Evolutionary conservation across 2,329 filamentous ascomycete genomes (phyloP), one percentile per base, ranked within the genome.

Genomic region (Penicillium crustosum): DNA sequence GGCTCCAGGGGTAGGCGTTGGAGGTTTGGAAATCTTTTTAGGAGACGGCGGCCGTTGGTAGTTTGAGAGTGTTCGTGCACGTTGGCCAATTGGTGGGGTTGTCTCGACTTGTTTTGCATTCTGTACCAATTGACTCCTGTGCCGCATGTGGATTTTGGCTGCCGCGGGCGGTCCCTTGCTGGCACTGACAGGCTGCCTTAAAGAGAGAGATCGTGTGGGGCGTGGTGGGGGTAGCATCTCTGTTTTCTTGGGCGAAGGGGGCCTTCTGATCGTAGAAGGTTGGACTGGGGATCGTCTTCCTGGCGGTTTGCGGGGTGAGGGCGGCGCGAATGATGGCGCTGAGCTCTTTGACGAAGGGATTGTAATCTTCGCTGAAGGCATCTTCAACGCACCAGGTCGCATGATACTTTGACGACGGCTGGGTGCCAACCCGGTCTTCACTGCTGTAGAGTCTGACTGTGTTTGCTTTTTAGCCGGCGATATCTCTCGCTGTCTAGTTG

Each of bases 41-140:
- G 74, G 74, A 9, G 71, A 75, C 50, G 68, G 73, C 10, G 71
- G 69, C 59, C 77, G 76, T 59, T 77, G 75, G 45, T 70, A 72
- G 1, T 69, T 75, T 19, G 71, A 68, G 50, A 76, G 74, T 21
- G 71, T 61, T 44, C 72, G 72, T 17, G 63, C 29, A 38, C 65
- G 68, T 29, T 64, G 67, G 10, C 55, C 49, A 13, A 57, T 47
- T n/a, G 67, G 47, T 13, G 65, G 63, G 21, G 63, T 59, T 17
- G 61, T 49, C 33, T 64, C 65, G 6, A 45, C 42, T 41, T 64
- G 66, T 48, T 57, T 68, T 19, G 63, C 49, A 29, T 38, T 64
- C 15, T 60, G 53, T 0, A 70, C 57, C 38, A 74, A 55, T 62
- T 77, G 74, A 43, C 75, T 77, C 17, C 68, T 70, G 57, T 76